Evolutionary conservation across 2,329 filamentous ascomycete genomes (phyloP).

Genomic region (Alternaria solani): DNA sequence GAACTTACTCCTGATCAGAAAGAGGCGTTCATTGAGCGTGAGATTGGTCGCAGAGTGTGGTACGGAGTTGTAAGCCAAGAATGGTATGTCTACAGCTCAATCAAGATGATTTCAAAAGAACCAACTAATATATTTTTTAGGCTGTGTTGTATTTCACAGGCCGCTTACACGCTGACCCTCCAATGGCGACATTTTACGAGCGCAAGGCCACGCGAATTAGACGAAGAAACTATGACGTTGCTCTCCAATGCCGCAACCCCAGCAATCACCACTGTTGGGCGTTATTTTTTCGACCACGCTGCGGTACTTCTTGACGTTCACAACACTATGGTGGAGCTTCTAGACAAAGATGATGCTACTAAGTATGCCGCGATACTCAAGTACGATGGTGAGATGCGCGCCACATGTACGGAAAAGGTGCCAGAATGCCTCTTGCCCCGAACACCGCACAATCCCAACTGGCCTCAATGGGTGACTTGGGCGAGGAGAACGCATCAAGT

Average conservation of each 20-base stretch:
- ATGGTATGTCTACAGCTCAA: constrained; percentile 35
- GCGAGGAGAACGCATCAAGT: constrained; percentile 51
- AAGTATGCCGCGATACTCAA: constrained; percentile 54
- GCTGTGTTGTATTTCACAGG: constrained; percentile 53
- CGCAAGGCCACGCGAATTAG: constrained; percentile 44
- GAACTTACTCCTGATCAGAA: constrained; percentile 33
- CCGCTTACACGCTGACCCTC: constrained; percentile 46
- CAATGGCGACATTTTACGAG: constrained; percentile 50
- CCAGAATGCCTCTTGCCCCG: constrained; percentile 48
- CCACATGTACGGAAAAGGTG: constrained; percentile 42
- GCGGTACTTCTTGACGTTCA: constrained; percentile 50
- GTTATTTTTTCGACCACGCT: constrained; percentile 50
- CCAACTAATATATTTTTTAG: neutral
- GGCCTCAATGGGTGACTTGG: constrained; percentile 54
- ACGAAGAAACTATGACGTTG: constrained; percentile 47
- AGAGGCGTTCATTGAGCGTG: constrained; percentile 41
- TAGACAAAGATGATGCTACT: constrained; percentile 41
- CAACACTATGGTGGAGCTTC: constrained; percentile 48
- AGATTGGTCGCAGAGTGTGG: constrained; percentile 54
- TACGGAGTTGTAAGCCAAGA: constrained; percentile 52
- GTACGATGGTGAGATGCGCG: constrained; percentile 52
- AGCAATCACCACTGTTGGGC: constrained; percentile 31
- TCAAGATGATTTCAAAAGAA: neutral
- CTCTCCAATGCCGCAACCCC: constrained; percentile 40
- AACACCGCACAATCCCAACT: constrained; percentile 44